These are phyloP conservation scores for Martiniozyma asiatica DNA, from an alignment of 1,139 yeast species.

Conservation along the genomic window DNA sequence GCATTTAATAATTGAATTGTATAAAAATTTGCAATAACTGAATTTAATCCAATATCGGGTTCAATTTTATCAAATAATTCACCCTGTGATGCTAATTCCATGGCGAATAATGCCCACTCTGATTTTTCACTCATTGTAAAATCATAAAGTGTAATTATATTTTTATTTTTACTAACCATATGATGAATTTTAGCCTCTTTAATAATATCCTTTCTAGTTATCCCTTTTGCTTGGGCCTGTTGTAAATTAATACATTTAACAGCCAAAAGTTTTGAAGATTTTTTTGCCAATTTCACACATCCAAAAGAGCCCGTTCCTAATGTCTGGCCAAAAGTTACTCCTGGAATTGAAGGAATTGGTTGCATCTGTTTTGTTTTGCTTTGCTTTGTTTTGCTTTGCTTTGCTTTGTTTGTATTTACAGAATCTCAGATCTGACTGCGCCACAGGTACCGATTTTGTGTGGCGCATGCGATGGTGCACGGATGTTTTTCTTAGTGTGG, in stretches of 20 bases:
- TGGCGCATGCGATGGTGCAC: too few relatives aligned
- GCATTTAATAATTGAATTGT: constrained; percentile 52
- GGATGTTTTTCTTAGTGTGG: too few relatives aligned
- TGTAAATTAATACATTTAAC: constrained; percentile 43
- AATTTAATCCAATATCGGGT: constrained; percentile 59
- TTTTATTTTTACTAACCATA: constrained; percentile 40
- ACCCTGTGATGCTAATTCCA: constrained; percentile 61
- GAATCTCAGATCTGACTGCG: too few relatives aligned
- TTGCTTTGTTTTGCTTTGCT: too few relatives aligned
- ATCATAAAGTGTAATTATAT: constrained; percentile 40
- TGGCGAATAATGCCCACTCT: constrained; percentile 49
- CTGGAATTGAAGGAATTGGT: constrained; percentile 16
- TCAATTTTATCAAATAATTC: constrained; percentile 65
- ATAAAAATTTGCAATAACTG: constrained; percentile 55
- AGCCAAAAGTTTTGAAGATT: constrained; percentile 29
- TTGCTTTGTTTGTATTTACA: too few relatives aligned
- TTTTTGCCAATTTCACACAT: constrained; percentile 22
- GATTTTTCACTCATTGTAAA: constrained; percentile 40
- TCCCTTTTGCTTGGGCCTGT: constrained; percentile 31
- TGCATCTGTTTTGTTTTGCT: too few relatives aligned
- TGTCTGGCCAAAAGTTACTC: constrained; percentile 20
- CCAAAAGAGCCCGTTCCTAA: constrained; percentile 27
- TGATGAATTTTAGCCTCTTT: constrained; percentile 44
- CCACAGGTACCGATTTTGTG: too few relatives aligned
- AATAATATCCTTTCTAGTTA: constrained; percentile 34